Conservation (phyloP, 106 monocot species). For the Dendrobium officinale region DNA sequence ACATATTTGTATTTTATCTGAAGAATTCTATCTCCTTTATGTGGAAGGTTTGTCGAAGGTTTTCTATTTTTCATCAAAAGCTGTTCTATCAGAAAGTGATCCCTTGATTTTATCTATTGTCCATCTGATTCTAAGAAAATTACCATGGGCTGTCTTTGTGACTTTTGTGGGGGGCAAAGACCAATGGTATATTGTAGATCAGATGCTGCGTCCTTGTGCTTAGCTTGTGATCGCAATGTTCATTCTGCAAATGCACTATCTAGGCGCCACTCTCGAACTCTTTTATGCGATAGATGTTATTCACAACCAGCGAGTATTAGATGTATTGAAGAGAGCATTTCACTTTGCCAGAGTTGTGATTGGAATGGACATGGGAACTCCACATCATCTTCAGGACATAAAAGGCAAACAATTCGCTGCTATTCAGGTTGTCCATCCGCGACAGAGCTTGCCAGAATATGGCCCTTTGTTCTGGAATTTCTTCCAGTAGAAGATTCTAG, state of each 20-base stretch:
- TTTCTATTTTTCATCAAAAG: no score
- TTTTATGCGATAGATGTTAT: slow-evolving; percentile 63
- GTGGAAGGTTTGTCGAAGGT: no score
- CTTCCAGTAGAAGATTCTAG: slow-evolving; percentile 22
- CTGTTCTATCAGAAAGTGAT: neutral
- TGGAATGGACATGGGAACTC: slow-evolving; percentile 43
- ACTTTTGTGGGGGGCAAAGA: slow-evolving; percentile 76
- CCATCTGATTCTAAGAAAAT: slow-evolving; percentile 7
- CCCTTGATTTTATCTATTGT: neutral
- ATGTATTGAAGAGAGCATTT: slow-evolving; percentile 59
- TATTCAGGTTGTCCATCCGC: slow-evolving; percentile 89
- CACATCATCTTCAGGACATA: slow-evolving; percentile 37
- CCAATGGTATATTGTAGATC: slow-evolving; percentile 84
- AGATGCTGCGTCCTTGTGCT: slow-evolving; percentile 78
- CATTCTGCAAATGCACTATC: slow-evolving; percentile 93
- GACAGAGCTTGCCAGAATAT: slow-evolving; percentile 70
- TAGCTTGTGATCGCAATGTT: slow-evolving; percentile 83
- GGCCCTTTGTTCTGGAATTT: slow-evolving; percentile 60
- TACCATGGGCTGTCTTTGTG: slow-evolving; percentile 63
- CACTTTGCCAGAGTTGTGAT: slow-evolving; percentile 83
- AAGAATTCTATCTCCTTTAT: no score
- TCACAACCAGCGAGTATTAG: slow-evolving; percentile 61
- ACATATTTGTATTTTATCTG: no score
- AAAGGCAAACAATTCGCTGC: slow-evolving; percentile 57
- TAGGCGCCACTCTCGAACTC: slow-evolving; percentile 65